Evolutionary conservation across 78 protist genomes (phyloP).

Genomic region (Thecamonas trahens): DNA sequence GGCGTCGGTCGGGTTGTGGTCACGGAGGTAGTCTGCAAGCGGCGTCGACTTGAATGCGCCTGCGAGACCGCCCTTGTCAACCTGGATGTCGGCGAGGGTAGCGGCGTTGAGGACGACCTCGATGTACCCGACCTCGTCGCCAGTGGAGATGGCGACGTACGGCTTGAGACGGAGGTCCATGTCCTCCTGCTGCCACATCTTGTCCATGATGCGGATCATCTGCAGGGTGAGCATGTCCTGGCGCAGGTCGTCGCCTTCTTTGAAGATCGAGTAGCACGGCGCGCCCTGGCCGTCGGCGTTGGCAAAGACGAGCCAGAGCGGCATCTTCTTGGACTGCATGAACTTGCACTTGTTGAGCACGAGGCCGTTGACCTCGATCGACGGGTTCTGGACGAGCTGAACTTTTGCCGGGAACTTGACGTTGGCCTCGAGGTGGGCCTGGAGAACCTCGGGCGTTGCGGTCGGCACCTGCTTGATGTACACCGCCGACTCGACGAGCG

Average conservation of each 20-base stretch:
- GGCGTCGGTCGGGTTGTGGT: conserved; percentile 24
- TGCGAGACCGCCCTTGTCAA: not conserved
- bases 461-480: not conserved
- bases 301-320: conserved; percentile 72
- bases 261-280: not conserved
- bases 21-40: conserved; percentile 56
- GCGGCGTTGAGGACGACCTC: conserved; percentile 76
- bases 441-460: not conserved
- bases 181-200: conserved; percentile 68
- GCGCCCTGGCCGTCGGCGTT: conserved; percentile 30
- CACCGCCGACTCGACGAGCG: not conserved
- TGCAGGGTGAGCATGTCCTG: conserved; percentile 91
- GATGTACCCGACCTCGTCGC: conserved; percentile 77
- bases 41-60: conserved; percentile 4
- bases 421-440: not conserved
- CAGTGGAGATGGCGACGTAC: conserved; percentile 72
- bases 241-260: conserved; percentile 82
- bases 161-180: conserved; percentile 62
- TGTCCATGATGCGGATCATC: conserved; percentile 80
- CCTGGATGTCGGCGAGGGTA: conserved; percentile 70
- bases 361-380: conserved; percentile 29
- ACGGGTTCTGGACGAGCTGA: conserved; percentile 27
- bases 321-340: conserved; percentile 77
- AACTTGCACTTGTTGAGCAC: conserved; percentile 36
- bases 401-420: not conserved